Evolutionary conservation across 108 stramenopile genomes (phyloP).

Genomic region (Cyclotella atomus): DNA sequence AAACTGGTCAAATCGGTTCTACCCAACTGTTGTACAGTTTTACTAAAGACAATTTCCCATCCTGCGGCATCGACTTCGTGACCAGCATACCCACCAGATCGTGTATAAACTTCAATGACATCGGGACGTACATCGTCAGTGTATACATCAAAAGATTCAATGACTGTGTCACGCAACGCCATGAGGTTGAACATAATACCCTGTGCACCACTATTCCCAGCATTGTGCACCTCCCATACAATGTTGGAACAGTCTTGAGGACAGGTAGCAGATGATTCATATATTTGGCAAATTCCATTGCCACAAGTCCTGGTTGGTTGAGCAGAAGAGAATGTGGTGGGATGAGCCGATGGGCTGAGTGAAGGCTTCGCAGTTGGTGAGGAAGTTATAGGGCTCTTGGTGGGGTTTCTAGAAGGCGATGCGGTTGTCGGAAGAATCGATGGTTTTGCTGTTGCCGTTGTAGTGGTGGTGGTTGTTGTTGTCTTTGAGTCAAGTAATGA

Average conservation of each 20-base stretch:
- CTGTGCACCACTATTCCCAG: slow-evolving; percentile 6
- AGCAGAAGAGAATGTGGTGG: background rate
- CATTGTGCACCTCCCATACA: background rate
- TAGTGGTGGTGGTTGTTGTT: background rate
- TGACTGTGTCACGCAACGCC: background rate
- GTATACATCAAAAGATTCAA: slow-evolving; percentile 21
- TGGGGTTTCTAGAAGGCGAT: background rate
- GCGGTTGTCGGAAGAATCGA: background rate
- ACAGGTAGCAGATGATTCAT: slow-evolving; percentile 10
- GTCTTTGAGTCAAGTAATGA: background rate
- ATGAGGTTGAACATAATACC: slow-evolving; percentile 25
- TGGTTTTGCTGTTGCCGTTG: background rate
- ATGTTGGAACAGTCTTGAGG: slow-evolving; percentile 11
- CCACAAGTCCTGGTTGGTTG: slow-evolving; percentile 3
- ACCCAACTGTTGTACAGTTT: background rate
- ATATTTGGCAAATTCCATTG: slow-evolving; percentile 8
- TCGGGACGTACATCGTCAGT: background rate
- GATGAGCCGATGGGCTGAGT: background rate
- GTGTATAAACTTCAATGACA: slow-evolving; percentile 25
- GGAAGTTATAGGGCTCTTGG: background rate
- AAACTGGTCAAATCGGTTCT: background rate
- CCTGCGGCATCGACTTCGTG: slow-evolving; percentile 12
- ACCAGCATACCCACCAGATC: slow-evolving; percentile 9
- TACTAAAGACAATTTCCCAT: slow-evolving; percentile 13
- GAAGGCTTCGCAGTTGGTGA: background rate